Percentiles rank a stretch among this genome's conserved stretches.
Evolutionary conservation across 2,329 filamentous ascomycete species (phyloP).

Genomic region (Nothomitra cinnamomea): DNA sequence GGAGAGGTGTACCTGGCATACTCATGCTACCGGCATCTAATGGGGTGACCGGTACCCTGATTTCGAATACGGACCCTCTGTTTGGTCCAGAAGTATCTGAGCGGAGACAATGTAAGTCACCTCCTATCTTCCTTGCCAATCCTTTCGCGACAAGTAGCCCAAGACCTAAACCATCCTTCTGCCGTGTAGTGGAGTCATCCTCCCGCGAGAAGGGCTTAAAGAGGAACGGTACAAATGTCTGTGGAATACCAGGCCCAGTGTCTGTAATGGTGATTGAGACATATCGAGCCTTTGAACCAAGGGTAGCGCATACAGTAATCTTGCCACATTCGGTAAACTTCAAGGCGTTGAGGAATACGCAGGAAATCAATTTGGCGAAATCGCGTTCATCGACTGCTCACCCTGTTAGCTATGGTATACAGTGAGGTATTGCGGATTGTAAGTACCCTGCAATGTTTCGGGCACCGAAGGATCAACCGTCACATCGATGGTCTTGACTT

Average conservation of each 20-base stretch:
- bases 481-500: slow-evolving; percentile 32
- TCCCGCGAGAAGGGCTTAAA: slow-evolving; percentile 56
- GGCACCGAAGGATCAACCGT: slow-evolving; percentile 10
- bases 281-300: slow-evolving; percentile 33
- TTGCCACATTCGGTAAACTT: slow-evolving; percentile 52
- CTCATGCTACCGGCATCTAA: slow-evolving; percentile 28
- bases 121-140: slow-evolving; percentile 49
- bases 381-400: slow-evolving; percentile 41
- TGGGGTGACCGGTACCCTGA: slow-evolving; percentile 43
- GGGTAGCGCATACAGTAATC: slow-evolving; percentile 37
- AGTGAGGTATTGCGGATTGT: neutral
- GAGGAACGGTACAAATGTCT: slow-evolving; percentile 45
- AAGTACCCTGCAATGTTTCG: slow-evolving; percentile 2
- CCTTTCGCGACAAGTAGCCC: slow-evolving; percentile 58
- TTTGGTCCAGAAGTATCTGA: slow-evolving; percentile 43
- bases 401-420: neutral
- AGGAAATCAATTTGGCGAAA: slow-evolving; percentile 44
- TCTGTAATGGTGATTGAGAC: slow-evolving; percentile 46
- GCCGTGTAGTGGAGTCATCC: slow-evolving; percentile 48
- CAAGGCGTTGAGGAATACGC: slow-evolving; percentile 47
- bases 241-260: slow-evolving; percentile 51
- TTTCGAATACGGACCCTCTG: slow-evolving; percentile 51
- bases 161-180: slow-evolving; percentile 50
- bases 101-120: slow-evolving; percentile 45
- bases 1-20: slow-evolving; percentile 32